phyloP scores from a whole-genome alignment of 2,329 filamentous ascomycete genomes.

The Dichotomopilus funicola region DNA sequence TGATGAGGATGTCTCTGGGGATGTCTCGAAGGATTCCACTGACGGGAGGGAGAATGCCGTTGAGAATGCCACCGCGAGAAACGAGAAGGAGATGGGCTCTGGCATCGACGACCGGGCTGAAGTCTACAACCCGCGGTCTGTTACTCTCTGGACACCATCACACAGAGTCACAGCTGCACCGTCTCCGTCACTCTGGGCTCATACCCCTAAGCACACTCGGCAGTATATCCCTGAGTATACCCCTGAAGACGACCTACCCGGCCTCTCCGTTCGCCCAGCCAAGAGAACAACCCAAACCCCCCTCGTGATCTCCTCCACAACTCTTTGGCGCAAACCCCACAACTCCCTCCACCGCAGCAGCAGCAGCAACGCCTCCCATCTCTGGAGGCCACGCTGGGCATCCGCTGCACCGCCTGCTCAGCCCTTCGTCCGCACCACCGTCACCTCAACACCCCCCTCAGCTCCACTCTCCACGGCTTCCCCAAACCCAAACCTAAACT shows the following conservation, averaged over 20 bases:
- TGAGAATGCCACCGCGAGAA: no score
- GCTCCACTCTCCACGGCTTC: no score
- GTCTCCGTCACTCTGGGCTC: no score
- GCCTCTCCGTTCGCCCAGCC: slow-evolving; percentile 31
- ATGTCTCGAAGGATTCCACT: no score
- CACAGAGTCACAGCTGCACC: no score
- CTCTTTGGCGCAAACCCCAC: slow-evolving; percentile 35
- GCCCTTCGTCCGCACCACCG: slow-evolving; percentile 5
- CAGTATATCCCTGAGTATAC: slow-evolving; percentile 1
- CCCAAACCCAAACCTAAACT: no score
- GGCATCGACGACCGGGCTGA: no score
- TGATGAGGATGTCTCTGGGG: no score
- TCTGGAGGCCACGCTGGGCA: slow-evolving; percentile 30
- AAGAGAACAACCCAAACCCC: slow-evolving; percentile 29
- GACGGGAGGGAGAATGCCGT: no score
- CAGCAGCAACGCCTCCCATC: slow-evolving; percentile 14
- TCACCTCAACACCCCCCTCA: slow-evolving; percentile 8
- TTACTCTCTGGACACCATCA: no score
- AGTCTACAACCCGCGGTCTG: no score
- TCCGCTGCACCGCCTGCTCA: slow-evolving; percentile 22
- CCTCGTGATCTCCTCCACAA: slow-evolving; percentile 33
- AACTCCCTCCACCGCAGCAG: slow-evolving; percentile 12
- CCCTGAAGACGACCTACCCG: slow-evolving; percentile 24
- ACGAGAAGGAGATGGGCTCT: no score
- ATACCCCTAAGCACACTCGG: slow-evolving; percentile 11